Conservation (phyloP, 2,329 filamentous ascomycete species). For the Westerdykella ornata region DNA sequence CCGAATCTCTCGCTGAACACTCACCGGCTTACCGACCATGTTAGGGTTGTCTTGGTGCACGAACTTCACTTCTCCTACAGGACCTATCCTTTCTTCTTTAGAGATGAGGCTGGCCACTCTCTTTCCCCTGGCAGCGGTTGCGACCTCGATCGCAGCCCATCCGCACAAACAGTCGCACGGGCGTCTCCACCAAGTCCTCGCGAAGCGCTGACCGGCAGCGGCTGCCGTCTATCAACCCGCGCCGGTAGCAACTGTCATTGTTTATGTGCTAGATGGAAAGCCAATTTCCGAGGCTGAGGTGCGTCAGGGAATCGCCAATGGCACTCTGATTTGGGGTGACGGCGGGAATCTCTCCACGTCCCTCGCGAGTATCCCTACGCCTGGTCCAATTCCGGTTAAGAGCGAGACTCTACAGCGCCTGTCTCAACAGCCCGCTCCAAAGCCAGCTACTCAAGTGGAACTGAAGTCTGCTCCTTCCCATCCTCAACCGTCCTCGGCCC, state of each 20-base stretch:
- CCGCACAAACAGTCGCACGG: slow-evolving; percentile 48
- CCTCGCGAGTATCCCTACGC: slow-evolving; percentile 1
- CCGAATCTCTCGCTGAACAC: neutral
- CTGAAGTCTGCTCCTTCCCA: slow-evolving; percentile 16
- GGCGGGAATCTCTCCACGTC: slow-evolving; percentile 46
- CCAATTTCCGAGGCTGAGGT: slow-evolving; percentile 58
- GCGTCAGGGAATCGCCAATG: slow-evolving; percentile 62
- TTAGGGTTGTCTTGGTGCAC: neutral
- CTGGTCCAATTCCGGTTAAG: slow-evolving; percentile 5
- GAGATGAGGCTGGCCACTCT: slow-evolving; percentile 34
- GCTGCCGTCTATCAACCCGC: slow-evolving; percentile 47
- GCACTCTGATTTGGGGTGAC: slow-evolving; percentile 58
- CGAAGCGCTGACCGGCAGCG: slow-evolving; percentile 47
- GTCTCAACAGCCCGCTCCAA: slow-evolving; percentile 3
- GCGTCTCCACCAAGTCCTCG: slow-evolving; percentile 3
- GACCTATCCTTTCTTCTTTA: slow-evolving; percentile 4
- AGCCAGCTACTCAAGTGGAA: slow-evolving; percentile 14
- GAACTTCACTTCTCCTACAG: slow-evolving; percentile 1
- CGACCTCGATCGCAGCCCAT: slow-evolving; percentile 50
- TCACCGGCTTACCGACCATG: slow-evolving; percentile 5
- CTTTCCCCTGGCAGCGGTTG: slow-evolving; percentile 38
- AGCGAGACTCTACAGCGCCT: slow-evolving; percentile 26
- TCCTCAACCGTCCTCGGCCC: slow-evolving; percentile 19
- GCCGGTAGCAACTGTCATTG: slow-evolving; percentile 56
- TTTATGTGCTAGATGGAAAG: slow-evolving; percentile 65